A percentile compares a stretch with the other conserved stretches of the same genome.
Conservation (phyloP, 306 rosid genomes). For the Vigna mungo region DNA sequence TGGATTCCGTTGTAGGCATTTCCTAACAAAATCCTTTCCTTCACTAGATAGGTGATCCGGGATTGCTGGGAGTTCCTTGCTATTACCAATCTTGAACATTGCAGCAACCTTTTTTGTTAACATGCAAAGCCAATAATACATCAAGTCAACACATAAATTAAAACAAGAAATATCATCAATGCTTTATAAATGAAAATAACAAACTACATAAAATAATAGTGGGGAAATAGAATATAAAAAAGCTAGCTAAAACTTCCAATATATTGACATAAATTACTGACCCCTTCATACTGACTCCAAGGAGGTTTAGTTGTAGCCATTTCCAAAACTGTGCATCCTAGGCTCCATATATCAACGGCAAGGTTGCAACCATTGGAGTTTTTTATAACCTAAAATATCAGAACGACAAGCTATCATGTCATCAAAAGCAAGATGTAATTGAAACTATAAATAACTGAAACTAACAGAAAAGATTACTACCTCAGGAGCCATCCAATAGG, state of each 20-base stretch:
- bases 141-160: constrained; percentile 33
- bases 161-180: constrained; percentile 18
- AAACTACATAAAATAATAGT: not conserved
- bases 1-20: constrained; percentile 87
- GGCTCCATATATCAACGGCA: constrained; percentile 97
- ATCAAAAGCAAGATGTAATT: constrained; percentile 34
- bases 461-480: constrained; percentile 47
- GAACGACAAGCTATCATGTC: constrained; percentile 35
- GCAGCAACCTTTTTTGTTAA: constrained; percentile 77
- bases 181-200: not conserved
- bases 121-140: constrained; percentile 43
- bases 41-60: constrained; percentile 80
- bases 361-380: constrained; percentile 81
- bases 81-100: constrained; percentile 95
- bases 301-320: constrained; percentile 99
- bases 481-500: constrained; percentile 99
- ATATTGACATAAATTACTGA: constrained; percentile 48
- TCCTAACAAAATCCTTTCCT: constrained; percentile 81
- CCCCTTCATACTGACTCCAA: constrained; percentile 99
- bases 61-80: constrained; percentile 88
- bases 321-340: constrained; percentile 97
- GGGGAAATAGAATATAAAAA: not conserved
- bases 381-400: constrained; percentile 69
- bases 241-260: constrained; percentile 20
- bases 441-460: constrained; percentile 30